Evolutionary conservation across 345 rosid genomes (phyloP), one percentile per base, ranked within the genome.

Genomic region (Eucalyptus viminalis): DNA sequence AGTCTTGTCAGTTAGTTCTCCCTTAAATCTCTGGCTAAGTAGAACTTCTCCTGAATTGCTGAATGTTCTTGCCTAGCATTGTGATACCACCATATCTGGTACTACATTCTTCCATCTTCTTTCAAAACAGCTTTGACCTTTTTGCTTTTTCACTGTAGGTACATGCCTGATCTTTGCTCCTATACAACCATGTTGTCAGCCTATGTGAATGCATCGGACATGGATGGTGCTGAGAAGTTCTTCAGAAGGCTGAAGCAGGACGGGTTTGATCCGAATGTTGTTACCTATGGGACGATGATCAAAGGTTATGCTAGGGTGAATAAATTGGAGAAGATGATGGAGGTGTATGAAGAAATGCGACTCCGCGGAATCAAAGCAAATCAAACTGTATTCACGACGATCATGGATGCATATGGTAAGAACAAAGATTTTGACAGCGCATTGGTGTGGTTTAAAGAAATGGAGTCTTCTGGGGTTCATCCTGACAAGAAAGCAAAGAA

Each of bases 191-290:
- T 98, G 99, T 89, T 98, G 90, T 95, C 96, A 80, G 98, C 99
- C 12, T 97, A 97, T 92, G 97, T 97, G 81, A 98, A 97, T 89
- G 97, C 97, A 12, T 93, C 95, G 4, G 99, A 98, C 91, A 94
- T 97, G 98, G 98, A 95, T n/a, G 98, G 99, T 89, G 99, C 99
- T 40, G 97, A 96, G 90, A 97, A 94, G 29, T 97, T 97, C 94
- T 95, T 97, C 91, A 92, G 44, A 90, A 93, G 98, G 92, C 89
- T 97, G 89, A 97, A 92, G 91, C 95, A 89, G 90, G 99, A 97
- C 25, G 94, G 97, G 49, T 91, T 97, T 83, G 80, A 89, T 89
- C 98, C 99, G 11, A 96, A 96, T 83, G 90, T 96, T 60, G 94
- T 97, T 87, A 96, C 97, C 10, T 97, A 95, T 51, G 99, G 99